A percentile compares a stretch with the other conserved stretches of the same genome.
phyloP scores from a whole-genome alignment of 352 stramenopile genomes.

The Pythium brachiatum region DNA sequence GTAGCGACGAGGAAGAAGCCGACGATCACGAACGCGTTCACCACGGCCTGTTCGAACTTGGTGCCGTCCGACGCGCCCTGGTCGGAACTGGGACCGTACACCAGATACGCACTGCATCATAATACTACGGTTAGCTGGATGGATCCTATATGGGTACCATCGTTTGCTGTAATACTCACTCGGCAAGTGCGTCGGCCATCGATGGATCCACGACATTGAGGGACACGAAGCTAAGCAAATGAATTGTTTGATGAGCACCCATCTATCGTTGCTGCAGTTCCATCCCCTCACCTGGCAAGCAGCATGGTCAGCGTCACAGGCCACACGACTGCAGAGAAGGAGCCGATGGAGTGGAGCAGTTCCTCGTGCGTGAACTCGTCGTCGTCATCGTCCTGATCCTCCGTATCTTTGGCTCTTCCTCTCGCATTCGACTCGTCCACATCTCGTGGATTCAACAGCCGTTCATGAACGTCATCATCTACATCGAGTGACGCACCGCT shows the following conservation, averaged over 20 bases:
- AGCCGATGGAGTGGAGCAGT: conserved; percentile 81
- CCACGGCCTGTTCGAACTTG: conserved; percentile 69
- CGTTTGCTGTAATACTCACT: conserved; percentile 38
- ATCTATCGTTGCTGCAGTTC: not conserved
- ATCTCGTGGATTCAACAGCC: conserved; percentile 13
- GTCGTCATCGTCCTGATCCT: conserved; percentile 27
- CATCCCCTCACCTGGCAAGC: conserved; percentile 51
- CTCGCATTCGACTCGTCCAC: not conserved
- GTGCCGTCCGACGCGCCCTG: conserved; percentile 51
- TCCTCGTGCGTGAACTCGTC: conserved; percentile 75
- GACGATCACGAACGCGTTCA: conserved; percentile 90
- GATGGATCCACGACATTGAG: conserved; percentile 75
- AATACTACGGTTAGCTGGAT: not conserved
- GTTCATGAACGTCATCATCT: conserved; percentile 19
- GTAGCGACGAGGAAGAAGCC: conserved; percentile 87
- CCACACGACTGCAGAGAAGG: conserved; percentile 81
- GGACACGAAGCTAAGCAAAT: conserved; percentile 85
- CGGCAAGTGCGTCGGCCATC: conserved; percentile 65
- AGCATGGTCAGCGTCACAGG: conserved; percentile 82
- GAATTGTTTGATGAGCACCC: no score
- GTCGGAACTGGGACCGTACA: conserved; percentile 67
- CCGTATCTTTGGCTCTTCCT: conserved; percentile 5
- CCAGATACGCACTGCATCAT: conserved; percentile 60
- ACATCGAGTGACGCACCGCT: not conserved
- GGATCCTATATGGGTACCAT: not conserved